phyloP scores from a whole-genome alignment of 2,329 filamentous ascomycete genomes.

The Sclerotiophoma versabilis region DNA sequence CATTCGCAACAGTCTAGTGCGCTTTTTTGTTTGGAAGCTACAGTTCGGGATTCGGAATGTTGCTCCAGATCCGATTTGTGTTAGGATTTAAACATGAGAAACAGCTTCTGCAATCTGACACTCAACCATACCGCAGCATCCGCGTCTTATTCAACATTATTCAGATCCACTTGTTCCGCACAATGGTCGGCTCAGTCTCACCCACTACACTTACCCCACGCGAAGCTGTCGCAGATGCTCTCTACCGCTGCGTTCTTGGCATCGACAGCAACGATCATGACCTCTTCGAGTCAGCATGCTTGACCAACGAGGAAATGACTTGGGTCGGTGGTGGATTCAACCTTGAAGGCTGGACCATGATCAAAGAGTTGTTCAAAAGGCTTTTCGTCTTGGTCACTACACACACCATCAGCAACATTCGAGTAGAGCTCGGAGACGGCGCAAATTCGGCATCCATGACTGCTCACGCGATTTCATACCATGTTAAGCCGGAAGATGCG shows the following conservation, averaged over 20 bases:
- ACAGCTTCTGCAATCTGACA: background rate
- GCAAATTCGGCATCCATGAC: constrained; percentile 27
- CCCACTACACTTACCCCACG: constrained; percentile 23
- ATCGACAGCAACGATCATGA: constrained; percentile 31
- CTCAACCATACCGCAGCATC: background rate
- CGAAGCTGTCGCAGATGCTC: constrained; percentile 33
- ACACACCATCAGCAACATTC: constrained; percentile 35
- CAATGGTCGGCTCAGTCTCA: constrained; percentile 17
- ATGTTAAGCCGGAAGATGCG: constrained; percentile 30
- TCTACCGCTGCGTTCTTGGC: constrained; percentile 32
- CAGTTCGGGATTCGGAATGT: background rate
- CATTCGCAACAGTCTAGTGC: background rate
- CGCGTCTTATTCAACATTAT: background rate
- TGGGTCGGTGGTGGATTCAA: constrained; percentile 22
- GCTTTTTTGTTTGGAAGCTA: background rate
- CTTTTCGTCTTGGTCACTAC: constrained; percentile 30
- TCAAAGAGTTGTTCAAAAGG: constrained; percentile 23
- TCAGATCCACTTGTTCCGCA: background rate
- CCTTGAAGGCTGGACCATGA: constrained; percentile 25
- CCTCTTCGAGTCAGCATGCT: constrained; percentile 32
- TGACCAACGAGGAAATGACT: constrained; percentile 25
- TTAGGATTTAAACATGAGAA: background rate
- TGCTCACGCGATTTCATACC: constrained; percentile 28
- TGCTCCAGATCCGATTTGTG: background rate
- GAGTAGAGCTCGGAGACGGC: constrained; percentile 24